phyloP scores from a whole-genome alignment of 257 asterid species.

The Agastache rugosa region DNA sequence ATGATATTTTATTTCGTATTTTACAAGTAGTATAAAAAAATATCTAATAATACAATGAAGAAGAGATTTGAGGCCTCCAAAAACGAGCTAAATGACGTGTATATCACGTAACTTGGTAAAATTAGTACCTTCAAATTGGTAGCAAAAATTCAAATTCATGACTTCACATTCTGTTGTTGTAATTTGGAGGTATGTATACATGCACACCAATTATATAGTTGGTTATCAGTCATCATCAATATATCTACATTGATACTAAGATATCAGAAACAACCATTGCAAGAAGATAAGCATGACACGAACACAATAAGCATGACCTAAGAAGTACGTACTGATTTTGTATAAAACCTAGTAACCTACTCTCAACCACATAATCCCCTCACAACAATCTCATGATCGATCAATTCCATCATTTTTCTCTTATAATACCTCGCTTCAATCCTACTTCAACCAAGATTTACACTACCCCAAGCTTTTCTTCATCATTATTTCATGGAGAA shows the following conservation, averaged over 20 bases:
- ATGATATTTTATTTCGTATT: too few relatives aligned
- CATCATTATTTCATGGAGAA: conserved; percentile 56
- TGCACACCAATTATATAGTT: neutral
- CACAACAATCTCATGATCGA: conserved; percentile 57
- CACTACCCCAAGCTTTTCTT: neutral
- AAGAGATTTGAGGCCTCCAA: neutral
- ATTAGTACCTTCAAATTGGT: too few relatives aligned
- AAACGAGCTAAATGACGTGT: neutral
- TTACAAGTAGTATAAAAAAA: too few relatives aligned
- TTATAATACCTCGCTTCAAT: conserved; percentile 38
- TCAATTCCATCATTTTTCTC: conserved; percentile 18
- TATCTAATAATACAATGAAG: too few relatives aligned
- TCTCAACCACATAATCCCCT: conserved; percentile 40
- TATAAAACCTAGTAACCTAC: conserved; percentile 34
- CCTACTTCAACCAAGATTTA: conserved; percentile 28
- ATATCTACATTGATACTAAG: neutral
- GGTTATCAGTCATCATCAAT: conserved; percentile 1
- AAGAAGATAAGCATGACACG: neutral
- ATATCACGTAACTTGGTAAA: neutral
- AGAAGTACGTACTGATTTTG: neutral
- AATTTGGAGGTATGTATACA: neutral
- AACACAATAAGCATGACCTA: conserved; percentile 33
- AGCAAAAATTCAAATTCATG: neutral
- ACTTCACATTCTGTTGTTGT: neutral
- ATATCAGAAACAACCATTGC: neutral